phyloP scores from a whole-genome alignment of 2,329 filamentous ascomycete species.

The Pseudopithomyces chartarum region DNA sequence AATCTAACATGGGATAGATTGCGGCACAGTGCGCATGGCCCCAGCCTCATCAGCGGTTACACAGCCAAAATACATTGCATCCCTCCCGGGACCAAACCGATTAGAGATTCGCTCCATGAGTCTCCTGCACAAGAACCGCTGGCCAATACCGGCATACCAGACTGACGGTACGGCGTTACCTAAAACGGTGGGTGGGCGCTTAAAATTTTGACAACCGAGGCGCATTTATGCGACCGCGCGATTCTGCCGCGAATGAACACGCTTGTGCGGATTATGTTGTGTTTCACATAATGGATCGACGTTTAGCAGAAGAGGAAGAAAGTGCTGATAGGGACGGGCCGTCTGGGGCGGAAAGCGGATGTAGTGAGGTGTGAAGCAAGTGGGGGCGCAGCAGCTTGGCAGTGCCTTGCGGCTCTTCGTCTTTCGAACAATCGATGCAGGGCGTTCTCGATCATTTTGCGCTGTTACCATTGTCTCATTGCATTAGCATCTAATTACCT shows the following conservation, averaged over 20 bases:
- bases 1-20: constrained; percentile 1
- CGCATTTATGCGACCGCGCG: neutral
- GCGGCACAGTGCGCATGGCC: constrained; percentile 9
- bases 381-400: neutral
- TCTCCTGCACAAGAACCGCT: constrained; percentile 10
- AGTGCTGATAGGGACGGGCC: neutral
- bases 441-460: too few relatives aligned
- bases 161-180: constrained; percentile 1
- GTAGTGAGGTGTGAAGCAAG: neutral
- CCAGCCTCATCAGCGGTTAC: constrained; percentile 10
- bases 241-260: constrained; percentile 1
- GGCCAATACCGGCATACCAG: neutral
- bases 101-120: neutral
- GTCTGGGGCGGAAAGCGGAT: neutral
- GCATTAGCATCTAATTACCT: too few relatives aligned
- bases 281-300: neutral
- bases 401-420: too few relatives aligned
- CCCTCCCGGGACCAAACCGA: neutral
- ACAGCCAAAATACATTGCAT: neutral
- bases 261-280: neutral
- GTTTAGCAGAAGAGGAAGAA: neutral
- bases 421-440: too few relatives aligned
- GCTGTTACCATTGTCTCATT: too few relatives aligned
- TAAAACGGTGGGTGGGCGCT: constrained; percentile 4
- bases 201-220: neutral